phyloP scores from a whole-genome alignment of 306 rosid species.

The Trifolium fragiferum region DNA sequence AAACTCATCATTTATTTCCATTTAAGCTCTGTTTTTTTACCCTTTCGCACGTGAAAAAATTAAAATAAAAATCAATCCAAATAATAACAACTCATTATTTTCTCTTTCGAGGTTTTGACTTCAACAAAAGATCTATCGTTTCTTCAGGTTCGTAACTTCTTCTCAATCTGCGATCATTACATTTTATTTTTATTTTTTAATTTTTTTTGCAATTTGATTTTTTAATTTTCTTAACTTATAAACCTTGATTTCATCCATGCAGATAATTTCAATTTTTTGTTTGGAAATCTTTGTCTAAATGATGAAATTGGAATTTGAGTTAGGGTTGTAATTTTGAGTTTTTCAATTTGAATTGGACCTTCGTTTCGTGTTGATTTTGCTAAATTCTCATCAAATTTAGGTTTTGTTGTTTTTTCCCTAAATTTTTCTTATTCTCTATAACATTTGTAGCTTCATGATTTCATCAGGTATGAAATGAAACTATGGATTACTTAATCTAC shows the following conservation, averaged over 20 bases:
- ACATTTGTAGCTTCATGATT: background rate
- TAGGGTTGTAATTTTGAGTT: background rate
- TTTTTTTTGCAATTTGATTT: conserved; percentile 22
- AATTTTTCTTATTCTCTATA: background rate
- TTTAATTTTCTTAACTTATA: background rate
- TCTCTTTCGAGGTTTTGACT: conserved; percentile 30
- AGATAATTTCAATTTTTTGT: background rate
- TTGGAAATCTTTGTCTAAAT: background rate
- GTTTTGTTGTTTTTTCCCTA: background rate
- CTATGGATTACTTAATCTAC: conserved; percentile 1
- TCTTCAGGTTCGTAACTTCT: conserved; percentile 42
- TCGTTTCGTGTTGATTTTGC: conserved; percentile 14
- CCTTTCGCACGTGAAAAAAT: background rate
- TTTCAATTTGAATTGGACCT: background rate
- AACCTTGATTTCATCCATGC: conserved; percentile 2
- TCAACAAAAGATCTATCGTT: conserved; percentile 34
- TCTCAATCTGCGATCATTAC: background rate
- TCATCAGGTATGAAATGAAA: background rate
- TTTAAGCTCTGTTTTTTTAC: background rate
- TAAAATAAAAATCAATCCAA: background rate
- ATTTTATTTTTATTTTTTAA: too few relatives aligned
- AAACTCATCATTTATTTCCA: background rate
- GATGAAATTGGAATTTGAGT: background rate
- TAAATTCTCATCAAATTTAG: background rate
- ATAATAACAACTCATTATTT: background rate